A percentile compares a stretch with the other conserved stretches of the same genome.
Conservation (phyloP, 371 early-diverging fungal species). For the Mortierella sp. region DNA sequence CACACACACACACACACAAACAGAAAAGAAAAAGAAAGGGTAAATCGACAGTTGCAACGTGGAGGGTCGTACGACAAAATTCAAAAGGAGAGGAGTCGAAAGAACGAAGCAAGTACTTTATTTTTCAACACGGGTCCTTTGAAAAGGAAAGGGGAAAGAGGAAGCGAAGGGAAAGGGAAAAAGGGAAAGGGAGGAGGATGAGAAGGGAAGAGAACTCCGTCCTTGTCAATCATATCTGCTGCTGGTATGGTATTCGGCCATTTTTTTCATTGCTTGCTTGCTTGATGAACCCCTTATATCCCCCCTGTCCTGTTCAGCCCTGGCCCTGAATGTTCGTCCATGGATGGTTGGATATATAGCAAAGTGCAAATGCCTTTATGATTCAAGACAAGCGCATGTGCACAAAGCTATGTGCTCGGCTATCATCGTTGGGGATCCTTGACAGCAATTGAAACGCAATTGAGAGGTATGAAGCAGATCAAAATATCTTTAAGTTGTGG, state of each 20-base stretch:
- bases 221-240: background rate
- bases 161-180: background rate
- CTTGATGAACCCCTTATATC: background rate
- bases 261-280: background rate
- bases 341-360: background rate
- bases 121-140: background rate
- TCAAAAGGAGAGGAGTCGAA: background rate
- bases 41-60: slow-evolving; percentile 9
- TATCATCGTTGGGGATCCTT: too few species aligned
- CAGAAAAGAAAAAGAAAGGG: background rate
- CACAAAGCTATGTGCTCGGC: too few species aligned
- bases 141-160: background rate
- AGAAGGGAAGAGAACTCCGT: background rate
- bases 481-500: too few species aligned
- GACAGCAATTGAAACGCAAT: too few species aligned
- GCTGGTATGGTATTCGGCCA: background rate
- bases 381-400: background rate
- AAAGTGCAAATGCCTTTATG: background rate
- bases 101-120: background rate
- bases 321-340: background rate
- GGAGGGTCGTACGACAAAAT: slow-evolving; percentile 2
- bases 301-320: background rate
- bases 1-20: too few species aligned
- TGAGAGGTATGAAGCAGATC: too few species aligned
- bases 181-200: background rate